Base-by-base conservation (phyloP, 75 land plant genomes). In the Gnetum montanum region DNA sequence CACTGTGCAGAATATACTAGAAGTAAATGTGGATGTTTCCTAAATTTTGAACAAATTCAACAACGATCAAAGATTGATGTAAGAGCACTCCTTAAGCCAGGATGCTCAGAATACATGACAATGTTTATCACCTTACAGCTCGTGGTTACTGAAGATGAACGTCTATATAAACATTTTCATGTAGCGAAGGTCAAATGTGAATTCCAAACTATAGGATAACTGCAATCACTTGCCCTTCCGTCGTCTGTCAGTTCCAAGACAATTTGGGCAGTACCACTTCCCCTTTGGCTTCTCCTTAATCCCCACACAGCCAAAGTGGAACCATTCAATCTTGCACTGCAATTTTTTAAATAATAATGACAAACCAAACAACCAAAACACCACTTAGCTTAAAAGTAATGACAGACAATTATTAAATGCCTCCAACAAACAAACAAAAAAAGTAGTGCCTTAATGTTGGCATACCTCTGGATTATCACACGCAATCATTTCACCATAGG, bases 261-360 rank as follows among this genome's bases (percentile, higher is more conserved):
- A 92, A 44, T 92, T 83, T 31, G 81, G 47, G 68, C 98, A 92
- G 43, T 76, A 92, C 98, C 98, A 92, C 51, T 88, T 89, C 34
- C 98, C 98, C 62, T 82, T 93, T 0, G 98, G 98, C 20, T 76
- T 83, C 56, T 89, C 90, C 53, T 75, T 88, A 50, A 93, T 59
- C 15, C 96, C 96, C 53, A 88, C 98, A 68, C 98, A 93, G 6
- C 80, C 90, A 73, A 69, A 93, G 49, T 93, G 98, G 51, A 93
- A 93, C 98, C 98, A 93, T 57, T 93, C 98, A 44, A 93, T 93
- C 60, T 85, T 93, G 74, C 98, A 93, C 98, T 93, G 95, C 41
- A 18, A n/a, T 16, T 34, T 8, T 50, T n/a, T 20, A 25, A 25
- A 46, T 23, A 10, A 30, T 23, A 62, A 8, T 10, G 19, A 12